Percentiles rank a stretch among this genome's conserved stretches.
These are phyloP conservation scores for Apiotrichum sp. DNA, from an alignment of 1,284 basidiomycete genomes.

Conservation along the genomic window DNA sequence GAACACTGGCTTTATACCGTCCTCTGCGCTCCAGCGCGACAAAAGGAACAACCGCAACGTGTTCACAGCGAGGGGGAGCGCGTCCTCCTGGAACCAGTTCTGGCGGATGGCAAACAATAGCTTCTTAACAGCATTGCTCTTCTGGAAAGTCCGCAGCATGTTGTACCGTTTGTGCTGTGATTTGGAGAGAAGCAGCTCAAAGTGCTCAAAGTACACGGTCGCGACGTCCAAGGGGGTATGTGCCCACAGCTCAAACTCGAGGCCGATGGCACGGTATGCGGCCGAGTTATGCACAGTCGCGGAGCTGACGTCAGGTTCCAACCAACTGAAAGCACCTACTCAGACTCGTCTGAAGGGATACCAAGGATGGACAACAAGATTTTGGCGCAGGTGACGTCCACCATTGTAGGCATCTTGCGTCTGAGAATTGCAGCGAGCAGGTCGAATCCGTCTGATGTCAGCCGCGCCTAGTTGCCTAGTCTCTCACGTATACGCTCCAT, in stretches of 20 bases:
- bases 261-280: constrained; percentile 73
- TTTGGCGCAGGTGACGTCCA: constrained; percentile 70
- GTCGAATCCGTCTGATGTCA: constrained; percentile 70
- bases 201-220: constrained; percentile 67
- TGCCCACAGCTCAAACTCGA: constrained; percentile 89
- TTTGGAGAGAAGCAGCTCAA: constrained; percentile 61
- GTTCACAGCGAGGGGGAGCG: constrained; percentile 53
- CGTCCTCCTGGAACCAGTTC: constrained; percentile 60
- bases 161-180: constrained; percentile 73
- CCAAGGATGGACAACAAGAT: constrained; percentile 78
- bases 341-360: constrained; percentile 69
- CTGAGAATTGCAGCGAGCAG: constrained; percentile 70
- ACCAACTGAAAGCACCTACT: constrained; percentile 51
- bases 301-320: constrained; percentile 51
- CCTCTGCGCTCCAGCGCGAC: constrained; percentile 42
- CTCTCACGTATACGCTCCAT: constrained; percentile 73
- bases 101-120: constrained; percentile 74
- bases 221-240: constrained; percentile 64
- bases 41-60: constrained; percentile 29
- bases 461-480: not conserved
- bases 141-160: constrained; percentile 57
- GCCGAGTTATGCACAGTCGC: constrained; percentile 76
- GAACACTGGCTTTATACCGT: constrained; percentile 70
- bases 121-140: constrained; percentile 66
- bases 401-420: constrained; percentile 61